Base-by-base conservation (phyloP, 352 stramenopile genomes). In the Globisporangium nunn region DNA sequence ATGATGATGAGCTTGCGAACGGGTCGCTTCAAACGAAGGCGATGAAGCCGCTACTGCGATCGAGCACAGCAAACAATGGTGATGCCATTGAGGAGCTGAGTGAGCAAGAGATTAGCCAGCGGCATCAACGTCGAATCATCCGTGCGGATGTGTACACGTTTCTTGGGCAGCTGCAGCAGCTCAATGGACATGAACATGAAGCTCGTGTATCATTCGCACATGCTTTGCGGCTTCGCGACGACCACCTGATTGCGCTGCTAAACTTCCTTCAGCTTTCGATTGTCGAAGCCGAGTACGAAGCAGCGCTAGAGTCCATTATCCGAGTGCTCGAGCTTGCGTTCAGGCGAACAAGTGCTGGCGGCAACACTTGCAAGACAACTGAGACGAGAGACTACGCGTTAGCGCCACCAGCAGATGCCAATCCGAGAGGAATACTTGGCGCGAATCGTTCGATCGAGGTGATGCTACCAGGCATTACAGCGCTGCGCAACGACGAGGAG, bases 211-310 rank as follows among this genome's bases (percentile, higher is more conserved):
- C 58, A 17, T 81, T 78, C 11, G 56, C 61, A 0, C 63, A 61
- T 4, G 64, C 70, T 12, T 52, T 85, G n/a, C 52, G 61, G 1
- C 40, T 78, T 6, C 70, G 70, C 45, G 63, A 31, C 35, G 70
- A 81, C n/a, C 69, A 85, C 52, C 30, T 61, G 2, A 58, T 74
- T 8, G 74, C 72, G 14, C 59, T 75, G 31, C 61, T 85, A 29
- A 85, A 85, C 47, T 71, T 64, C n/a, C 54, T 81, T 2, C 71
- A 81, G 59, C 50, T 81, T 12, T 67, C 64, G 17, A 59, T 81
- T 8, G 62, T 70, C 1, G 37, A 54, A 14, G 40, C 56, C 2
- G 70, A 78, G 55, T 78, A 84, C 30, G 71, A 84, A 52, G 41
- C 59, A 1, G 67, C 68, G 7, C 58, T 84, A 3, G 65, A 76